Base-by-base conservation (phyloP, 257 asterid genomes). In the Prunella vulgaris region DNA sequence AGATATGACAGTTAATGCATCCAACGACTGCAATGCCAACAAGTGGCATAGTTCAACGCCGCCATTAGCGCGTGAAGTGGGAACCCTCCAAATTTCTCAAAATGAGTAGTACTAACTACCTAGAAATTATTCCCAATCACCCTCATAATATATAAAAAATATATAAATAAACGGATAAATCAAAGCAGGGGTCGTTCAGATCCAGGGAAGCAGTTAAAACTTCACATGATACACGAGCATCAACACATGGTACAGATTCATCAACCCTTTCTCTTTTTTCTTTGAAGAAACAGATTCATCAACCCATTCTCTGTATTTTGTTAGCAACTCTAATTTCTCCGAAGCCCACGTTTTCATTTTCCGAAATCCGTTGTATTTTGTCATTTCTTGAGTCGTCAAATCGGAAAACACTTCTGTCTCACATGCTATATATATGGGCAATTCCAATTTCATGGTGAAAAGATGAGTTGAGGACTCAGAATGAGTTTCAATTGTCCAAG, bases 161-260 rank as follows among this genome's bases (percentile, higher is more conserved):
- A 18, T 15, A 13, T 2, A 28, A 48, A 24, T 0, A 37, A 69
- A 63, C 18, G 21, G 68, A 40, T 30, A 44, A 65, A 65, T 5
- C 27, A 57, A 46, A 49, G 48, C 74, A 22, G 63, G 48, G 57
- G 27, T 30, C n/a, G 14, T 60, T 69, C 81, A 69, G 81, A 80
- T 80, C 78, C 79, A 65, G 70, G 20, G 74, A 73, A 67, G 54
- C 65, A 7, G 69, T 54, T 69, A 10, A 33, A 35, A 38, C 7
- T 27, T 75, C 85, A 81, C 80, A 52, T 58, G 78, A 77, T 74
- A 69, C 69, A 58, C 76, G 81, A 68, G 77, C 70, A 7, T 32
- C 20, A 57, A 54, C 28, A 30, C 60, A 52, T 60, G 69, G 72
- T 37, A 46, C 68, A 38, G 68, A 71, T 77, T 68, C 82, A 77